Evolutionary conservation across 257 asterid species (phyloP), one percentile per base, ranked within the genome.

Genomic region (Mitragyna speciosa): DNA sequence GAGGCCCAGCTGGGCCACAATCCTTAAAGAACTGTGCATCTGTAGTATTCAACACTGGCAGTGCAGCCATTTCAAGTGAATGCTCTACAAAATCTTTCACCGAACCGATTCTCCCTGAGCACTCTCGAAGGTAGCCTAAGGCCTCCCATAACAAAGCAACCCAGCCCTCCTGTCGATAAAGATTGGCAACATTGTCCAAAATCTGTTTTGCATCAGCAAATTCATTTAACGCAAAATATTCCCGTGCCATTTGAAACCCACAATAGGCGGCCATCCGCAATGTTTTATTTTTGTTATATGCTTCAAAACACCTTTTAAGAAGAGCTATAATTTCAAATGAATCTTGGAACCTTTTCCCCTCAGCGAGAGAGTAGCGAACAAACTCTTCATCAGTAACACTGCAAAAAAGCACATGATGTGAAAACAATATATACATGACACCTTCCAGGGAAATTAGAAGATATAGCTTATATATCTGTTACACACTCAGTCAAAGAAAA

Each of bases 51-150:
- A 90, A 90, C 70, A 89, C 86, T 30, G 99, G 99, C 76, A 96
- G 84, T 36, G 98, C 95, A 83, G 99, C 96, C 98, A 93, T 91
- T 87, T 94, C 99, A 88, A 96, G 98, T 69, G 99, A 96, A 83
- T 94, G 91, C 85, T 96, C 98, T 30, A 91, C 78, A 79, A 94
- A 96, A 87, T 96, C 98, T 88, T 96, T 96, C 68, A 88, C 90
- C 0, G 91, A 89, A 75, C 88, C 89, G 82, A 82, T 85, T 80
- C 88, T 91, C 86, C 85, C 87, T 26, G 98, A 92, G 86, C 99
- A 96, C 87, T 96, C 98, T 79, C 96, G 90, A 85, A 96, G 91
- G 81, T 92, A 92, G 74, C 98, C 97, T 82, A 96, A 87, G 80
- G 88, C 93, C 81, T 92, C 97, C 98, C 99, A 94, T 84, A 96